Percentiles rank a stretch among this genome's conserved stretches.
Evolutionary conservation across 176 grass and related monocot species (phyloP).

Genomic region (Phyllostachys edulis): DNA sequence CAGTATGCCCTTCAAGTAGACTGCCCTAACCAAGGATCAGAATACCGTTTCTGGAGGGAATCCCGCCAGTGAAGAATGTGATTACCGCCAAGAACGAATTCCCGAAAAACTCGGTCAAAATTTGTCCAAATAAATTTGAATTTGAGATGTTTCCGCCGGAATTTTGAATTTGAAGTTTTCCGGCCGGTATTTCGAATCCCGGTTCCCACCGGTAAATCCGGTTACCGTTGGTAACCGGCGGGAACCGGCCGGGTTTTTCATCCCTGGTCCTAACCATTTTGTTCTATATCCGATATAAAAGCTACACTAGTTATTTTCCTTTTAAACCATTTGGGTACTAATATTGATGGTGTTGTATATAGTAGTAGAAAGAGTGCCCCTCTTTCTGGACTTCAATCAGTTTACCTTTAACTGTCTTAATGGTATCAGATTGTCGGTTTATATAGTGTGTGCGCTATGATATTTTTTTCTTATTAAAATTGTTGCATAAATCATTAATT

Average conservation of each 20-base stretch:
- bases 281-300: not conserved
- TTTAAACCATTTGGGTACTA: not conserved
- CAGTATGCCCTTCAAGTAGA: not conserved
- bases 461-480: conserved; percentile 6
- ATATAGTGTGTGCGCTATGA: not conserved
- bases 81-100: too few species aligned
- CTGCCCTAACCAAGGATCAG: too few species aligned
- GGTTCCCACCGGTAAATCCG: too few species aligned
- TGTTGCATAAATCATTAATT: not conserved
- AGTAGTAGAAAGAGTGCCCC: not conserved
- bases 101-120: too few species aligned
- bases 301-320: not conserved
- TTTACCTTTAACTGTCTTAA: not conserved
- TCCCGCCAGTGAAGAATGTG: too few species aligned
- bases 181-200: too few species aligned
- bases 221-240: too few species aligned
- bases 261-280: conserved; percentile 7
- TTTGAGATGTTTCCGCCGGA: too few species aligned
- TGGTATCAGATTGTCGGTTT: not conserved
- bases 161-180: too few species aligned
- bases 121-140: too few species aligned
- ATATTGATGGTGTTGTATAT: not conserved
- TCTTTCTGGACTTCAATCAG: not conserved
- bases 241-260: too few species aligned
- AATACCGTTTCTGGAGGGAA: too few species aligned